phyloP scores from a whole-genome alignment of 2,329 filamentous ascomycete species.

The Curvularia verruculosa region DNA sequence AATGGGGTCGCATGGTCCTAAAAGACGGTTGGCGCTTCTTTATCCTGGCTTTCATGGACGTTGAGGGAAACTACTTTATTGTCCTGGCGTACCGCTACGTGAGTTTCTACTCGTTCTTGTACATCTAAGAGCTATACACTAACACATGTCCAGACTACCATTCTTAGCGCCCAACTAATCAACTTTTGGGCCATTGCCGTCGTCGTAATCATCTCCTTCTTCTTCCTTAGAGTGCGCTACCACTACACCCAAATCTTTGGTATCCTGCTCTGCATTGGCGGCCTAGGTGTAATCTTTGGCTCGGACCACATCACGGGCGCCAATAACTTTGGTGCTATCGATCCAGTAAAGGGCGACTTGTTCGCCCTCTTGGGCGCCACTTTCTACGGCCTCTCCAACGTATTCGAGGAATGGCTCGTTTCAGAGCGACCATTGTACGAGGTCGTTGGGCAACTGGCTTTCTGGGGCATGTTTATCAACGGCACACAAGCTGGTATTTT shows the following conservation, averaged over 20 bases:
- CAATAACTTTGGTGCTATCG: constrained; percentile 70
- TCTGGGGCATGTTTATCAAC: constrained; percentile 90
- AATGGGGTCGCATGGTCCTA: constrained; percentile 67
- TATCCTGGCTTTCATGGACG: constrained; percentile 90
- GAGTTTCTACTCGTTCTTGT: constrained; percentile 9
- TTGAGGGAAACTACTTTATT: constrained; percentile 97
- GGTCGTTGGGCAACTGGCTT: constrained; percentile 86
- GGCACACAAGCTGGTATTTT: constrained; percentile 91
- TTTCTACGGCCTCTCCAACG: constrained; percentile 89
- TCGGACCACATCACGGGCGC: constrained; percentile 83
- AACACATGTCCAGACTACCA: constrained; percentile 69
- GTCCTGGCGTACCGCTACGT: constrained; percentile 82
- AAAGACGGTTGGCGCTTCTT: constrained; percentile 89
- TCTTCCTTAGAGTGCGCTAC: constrained; percentile 86
- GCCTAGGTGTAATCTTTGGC: constrained; percentile 84
- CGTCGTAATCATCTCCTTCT: constrained; percentile 83
- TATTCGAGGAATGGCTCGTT: constrained; percentile 93
- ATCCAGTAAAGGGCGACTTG: constrained; percentile 87
- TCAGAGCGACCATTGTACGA: constrained; percentile 87
- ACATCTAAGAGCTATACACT: neutral
- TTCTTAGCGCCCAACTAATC: constrained; percentile 90
- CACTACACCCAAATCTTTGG: constrained; percentile 82
- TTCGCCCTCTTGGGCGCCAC: constrained; percentile 89
- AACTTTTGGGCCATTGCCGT: constrained; percentile 99
- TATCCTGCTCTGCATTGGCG: constrained; percentile 88